Conservation (phyloP, 2,329 filamentous ascomycete species). For the Beauveria varroae region DNA sequence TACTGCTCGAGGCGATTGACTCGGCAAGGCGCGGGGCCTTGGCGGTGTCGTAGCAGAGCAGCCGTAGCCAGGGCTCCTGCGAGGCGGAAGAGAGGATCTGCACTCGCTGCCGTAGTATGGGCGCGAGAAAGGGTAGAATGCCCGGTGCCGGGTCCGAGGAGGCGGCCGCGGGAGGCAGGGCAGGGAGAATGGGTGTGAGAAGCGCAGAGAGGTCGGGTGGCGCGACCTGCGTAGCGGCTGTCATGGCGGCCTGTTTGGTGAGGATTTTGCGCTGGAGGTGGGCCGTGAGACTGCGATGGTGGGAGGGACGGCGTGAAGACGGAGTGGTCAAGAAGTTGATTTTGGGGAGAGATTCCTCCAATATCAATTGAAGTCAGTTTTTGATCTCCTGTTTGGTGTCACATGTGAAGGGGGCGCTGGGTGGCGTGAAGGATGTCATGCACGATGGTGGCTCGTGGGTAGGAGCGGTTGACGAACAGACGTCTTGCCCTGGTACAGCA, state of each 20-base stretch:
- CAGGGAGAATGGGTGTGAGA: slow-evolving; percentile 50
- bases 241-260: slow-evolving; percentile 1
- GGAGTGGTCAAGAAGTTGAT: neutral
- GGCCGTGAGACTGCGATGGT: neutral
- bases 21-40: slow-evolving; percentile 51
- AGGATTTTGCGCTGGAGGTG: slow-evolving; percentile 18
- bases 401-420: slow-evolving; percentile 6
- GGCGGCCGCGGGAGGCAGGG: slow-evolving; percentile 50
- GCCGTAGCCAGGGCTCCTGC: slow-evolving; percentile 62
- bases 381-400: slow-evolving; percentile 10
- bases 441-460: neutral
- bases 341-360: neutral
- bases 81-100: slow-evolving; percentile 54
- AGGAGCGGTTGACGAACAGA: neutral
- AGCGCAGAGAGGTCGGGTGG: slow-evolving; percentile 41
- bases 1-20: slow-evolving; percentile 43
- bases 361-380: slow-evolving; percentile 9
- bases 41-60: slow-evolving; percentile 61
- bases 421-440: slow-evolving; percentile 6
- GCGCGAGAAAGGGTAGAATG: slow-evolving; percentile 54
- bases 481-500: neutral
- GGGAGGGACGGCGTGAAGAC: neutral
- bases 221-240: slow-evolving; percentile 16
- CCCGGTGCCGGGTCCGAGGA: slow-evolving; percentile 49
- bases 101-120: slow-evolving; percentile 58